These are phyloP conservation scores for Lasiodiplodia citricola DNA, from an alignment of 2,329 filamentous ascomycete species.

Conservation along the genomic window DNA sequence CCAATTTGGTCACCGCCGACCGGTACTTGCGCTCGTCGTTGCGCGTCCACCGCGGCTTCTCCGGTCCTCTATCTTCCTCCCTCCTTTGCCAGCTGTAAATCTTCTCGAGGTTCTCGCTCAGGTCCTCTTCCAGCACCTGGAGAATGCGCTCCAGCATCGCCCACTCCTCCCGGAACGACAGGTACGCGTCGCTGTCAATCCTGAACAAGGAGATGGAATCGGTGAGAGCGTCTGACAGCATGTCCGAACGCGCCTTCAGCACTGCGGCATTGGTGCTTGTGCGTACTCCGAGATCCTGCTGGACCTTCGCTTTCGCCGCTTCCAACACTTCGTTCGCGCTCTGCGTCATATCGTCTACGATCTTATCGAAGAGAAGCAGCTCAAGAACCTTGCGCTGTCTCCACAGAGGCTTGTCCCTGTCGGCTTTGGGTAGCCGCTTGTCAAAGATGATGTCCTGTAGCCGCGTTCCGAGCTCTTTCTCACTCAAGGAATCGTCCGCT, in stretches of 20 bases:
- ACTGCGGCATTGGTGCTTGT: not conserved
- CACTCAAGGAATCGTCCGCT: slow-evolving; percentile 20
- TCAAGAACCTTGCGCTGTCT: slow-evolving; percentile 40
- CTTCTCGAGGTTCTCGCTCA: slow-evolving; percentile 30
- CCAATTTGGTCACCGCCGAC: slow-evolving; percentile 30
- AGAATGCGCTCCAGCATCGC: slow-evolving; percentile 31
- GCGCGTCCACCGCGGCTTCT: slow-evolving; percentile 40
- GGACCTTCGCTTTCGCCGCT: not conserved
- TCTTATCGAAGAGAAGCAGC: slow-evolving; percentile 34
- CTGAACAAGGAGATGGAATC: slow-evolving; percentile 17
- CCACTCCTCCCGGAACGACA: slow-evolving; percentile 26
- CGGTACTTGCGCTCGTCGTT: slow-evolving; percentile 41
- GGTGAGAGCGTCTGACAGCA: slow-evolving; percentile 6
- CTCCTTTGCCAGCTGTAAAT: slow-evolving; percentile 36
- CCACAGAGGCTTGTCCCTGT: slow-evolving; percentile 28
- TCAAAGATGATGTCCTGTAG: not conserved
- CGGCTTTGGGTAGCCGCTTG: not conserved
- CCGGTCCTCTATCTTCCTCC: slow-evolving; percentile 35
- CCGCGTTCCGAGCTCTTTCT: not conserved
- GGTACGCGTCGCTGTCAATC: slow-evolving; percentile 21
- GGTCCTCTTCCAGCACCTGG: slow-evolving; percentile 31
- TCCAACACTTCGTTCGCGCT: slow-evolving; percentile 3
- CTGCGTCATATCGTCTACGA: slow-evolving; percentile 29
- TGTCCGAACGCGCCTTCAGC: not conserved
- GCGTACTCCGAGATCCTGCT: not conserved